phyloP scores from a whole-genome alignment of 2,329 filamentous ascomycete genomes.

The Chrysosphaeria jannelii region DNA sequence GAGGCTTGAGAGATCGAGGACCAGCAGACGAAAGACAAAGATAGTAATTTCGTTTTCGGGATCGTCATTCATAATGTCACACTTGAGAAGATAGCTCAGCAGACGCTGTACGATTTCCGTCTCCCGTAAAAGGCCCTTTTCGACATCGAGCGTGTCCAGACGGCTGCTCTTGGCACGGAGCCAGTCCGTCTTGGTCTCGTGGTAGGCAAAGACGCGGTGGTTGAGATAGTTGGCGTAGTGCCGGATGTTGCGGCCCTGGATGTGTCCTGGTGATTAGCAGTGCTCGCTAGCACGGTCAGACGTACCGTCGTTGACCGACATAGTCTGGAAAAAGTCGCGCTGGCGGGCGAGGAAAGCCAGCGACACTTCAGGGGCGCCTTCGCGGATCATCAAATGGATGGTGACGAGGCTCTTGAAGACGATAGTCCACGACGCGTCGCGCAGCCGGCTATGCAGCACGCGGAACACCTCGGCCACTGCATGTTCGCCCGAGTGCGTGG shows the following conservation, averaged over 20 bases:
- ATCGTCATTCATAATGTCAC: constrained; percentile 70
- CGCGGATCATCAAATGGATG: constrained; percentile 87
- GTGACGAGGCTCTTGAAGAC: constrained; percentile 95
- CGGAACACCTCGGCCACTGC: constrained; percentile 91
- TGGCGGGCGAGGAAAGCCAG: constrained; percentile 59
- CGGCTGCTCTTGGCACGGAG: constrained; percentile 57
- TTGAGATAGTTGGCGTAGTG: constrained; percentile 71
- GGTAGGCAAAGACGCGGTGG: constrained; percentile 53
- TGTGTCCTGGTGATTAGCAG: no score
- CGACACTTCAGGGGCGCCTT: constrained; percentile 72
- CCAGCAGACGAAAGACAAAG: constrained; percentile 72
- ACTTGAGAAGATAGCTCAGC: constrained; percentile 59
- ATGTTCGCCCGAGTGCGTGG: constrained; percentile 79
- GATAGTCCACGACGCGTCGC: constrained; percentile 97
- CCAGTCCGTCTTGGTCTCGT: constrained; percentile 67
- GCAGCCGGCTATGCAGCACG: constrained; percentile 58
- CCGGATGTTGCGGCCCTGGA: constrained; percentile 79
- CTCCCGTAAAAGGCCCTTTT: constrained; percentile 76
- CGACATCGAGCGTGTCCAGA: constrained; percentile 60
- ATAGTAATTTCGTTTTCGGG: constrained; percentile 91
- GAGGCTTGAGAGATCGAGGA: constrained; percentile 62
- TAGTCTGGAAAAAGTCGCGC: constrained; percentile 59
- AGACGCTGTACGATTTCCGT: constrained; percentile 76
- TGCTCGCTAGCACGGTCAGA: no score
- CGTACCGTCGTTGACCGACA: constrained; percentile 74